These are phyloP conservation scores for Lycium ferocissimum DNA, from an alignment of 257 asterid species.

Conservation along the genomic window DNA sequence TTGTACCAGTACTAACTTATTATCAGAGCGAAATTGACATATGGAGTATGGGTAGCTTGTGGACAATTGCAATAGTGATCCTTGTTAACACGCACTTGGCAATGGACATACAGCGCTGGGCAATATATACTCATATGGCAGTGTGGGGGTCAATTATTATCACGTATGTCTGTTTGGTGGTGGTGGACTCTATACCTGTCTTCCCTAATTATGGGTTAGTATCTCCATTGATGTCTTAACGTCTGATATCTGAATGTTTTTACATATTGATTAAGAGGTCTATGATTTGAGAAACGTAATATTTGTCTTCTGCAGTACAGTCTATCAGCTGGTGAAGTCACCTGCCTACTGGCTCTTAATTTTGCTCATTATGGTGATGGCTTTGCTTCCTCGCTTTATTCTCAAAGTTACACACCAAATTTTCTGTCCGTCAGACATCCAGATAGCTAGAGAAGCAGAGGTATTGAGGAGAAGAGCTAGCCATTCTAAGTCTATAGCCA, in stretches of 20 bases:
- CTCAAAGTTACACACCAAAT: constrained; percentile 66
- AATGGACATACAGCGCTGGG: constrained; percentile 93
- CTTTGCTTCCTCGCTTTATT: constrained; percentile 88
- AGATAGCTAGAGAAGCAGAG: constrained; percentile 95
- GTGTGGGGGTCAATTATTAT: constrained; percentile 86
- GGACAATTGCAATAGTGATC: constrained; percentile 93
- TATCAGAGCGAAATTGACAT: constrained; percentile 83
- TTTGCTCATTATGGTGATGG: constrained; percentile 68
- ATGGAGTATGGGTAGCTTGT: constrained; percentile 98
- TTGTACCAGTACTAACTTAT: constrained; percentile 71
- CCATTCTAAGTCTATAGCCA: constrained; percentile 46
- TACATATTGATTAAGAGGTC: constrained; percentile 1
- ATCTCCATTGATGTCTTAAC: constrained; percentile 27
- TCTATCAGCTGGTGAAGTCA: constrained; percentile 71
- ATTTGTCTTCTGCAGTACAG: constrained; percentile 66
- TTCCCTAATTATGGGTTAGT: constrained; percentile 89
- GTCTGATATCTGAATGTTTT: neutral
- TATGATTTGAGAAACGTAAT: neutral
- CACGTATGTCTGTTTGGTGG: constrained; percentile 49
- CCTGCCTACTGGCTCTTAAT: constrained; percentile 88
- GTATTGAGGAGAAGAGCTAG: constrained; percentile 55
- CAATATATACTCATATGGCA: constrained; percentile 74
- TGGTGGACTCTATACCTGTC: constrained; percentile 67
- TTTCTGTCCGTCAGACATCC: constrained; percentile 90
- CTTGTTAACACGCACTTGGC: constrained; percentile 92